Base-by-base conservation (phyloP, 352 stramenopile species). In the Phytophthora citrophthora region DNA sequence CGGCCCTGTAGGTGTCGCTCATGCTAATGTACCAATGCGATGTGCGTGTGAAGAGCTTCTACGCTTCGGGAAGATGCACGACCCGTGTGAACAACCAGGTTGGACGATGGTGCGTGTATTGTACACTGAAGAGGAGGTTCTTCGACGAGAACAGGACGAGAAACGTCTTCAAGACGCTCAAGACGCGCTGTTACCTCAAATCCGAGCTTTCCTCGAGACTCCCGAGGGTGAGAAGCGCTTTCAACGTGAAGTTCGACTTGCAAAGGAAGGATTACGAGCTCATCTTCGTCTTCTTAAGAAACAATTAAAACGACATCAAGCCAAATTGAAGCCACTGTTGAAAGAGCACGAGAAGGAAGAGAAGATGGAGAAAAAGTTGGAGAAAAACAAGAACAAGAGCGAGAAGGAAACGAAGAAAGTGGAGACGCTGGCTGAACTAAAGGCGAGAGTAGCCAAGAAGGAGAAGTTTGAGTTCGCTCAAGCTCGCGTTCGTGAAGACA, bases 31-130 rank as follows among this genome's bases (percentile, higher is more conserved):
- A 5, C 85, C 83, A n/a, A 87, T 94, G 72, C 79, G 83, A 16
- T 94, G 85, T 41, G 81, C 73, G 9, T 94, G 85, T 54, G 81
- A 91, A 27, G 77, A 87, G 2, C 53, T 92, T 24, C 55, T 92
- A 29, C 79, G 74, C 10, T 84, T 78, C 47, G 70, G 86, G 44
- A 93, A 90, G 64, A 78, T 81, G 68, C 85, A 93, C 54, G 80
- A 79, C 26, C 81, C 82, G 16, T 93, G 83, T 40, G 85, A 74
- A 16, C 76, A 79, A 7, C 52, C 59, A 34, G 85, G 83, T 0
- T 93, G 81, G 83, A 88, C 72, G 36, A 54, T 93, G 40, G 51
- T 84, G 11, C 80, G 86, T n/a, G 66, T 88, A 3, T 36, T 92
- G 10, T 89, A 83, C 47, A 88, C 81, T 0, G 51, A 60, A 2